phyloP scores from a whole-genome alignment of 208 protist genomes.

The Leishmania turanica region DNA sequence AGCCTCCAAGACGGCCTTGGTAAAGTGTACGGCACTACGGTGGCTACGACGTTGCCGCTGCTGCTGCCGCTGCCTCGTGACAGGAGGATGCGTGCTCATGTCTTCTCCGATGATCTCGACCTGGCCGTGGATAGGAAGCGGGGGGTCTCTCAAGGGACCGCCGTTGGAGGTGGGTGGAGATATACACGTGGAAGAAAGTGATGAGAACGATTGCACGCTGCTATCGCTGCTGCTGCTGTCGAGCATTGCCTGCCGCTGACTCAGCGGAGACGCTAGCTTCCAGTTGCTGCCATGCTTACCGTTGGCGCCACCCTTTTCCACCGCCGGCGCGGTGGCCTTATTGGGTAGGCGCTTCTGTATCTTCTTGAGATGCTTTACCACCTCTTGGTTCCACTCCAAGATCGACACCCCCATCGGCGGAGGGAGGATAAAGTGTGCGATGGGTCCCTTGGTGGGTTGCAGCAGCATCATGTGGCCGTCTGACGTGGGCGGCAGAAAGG shows the following conservation, averaged over 20 bases:
- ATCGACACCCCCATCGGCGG: constrained; percentile 42
- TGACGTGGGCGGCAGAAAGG: constrained; percentile 35
- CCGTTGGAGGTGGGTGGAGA: neutral
- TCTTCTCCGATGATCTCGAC: neutral
- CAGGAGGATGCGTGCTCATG: neutral
- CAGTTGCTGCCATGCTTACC: constrained; percentile 1
- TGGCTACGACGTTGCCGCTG: no score
- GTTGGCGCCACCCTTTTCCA: neutral
- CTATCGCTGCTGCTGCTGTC: neutral
- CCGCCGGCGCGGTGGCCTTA: neutral
- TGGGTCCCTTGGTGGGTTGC: constrained; percentile 20
- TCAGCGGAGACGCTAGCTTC: neutral
- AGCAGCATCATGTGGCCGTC: constrained; percentile 18
- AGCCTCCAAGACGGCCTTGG: neutral
- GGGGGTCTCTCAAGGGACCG: neutral
- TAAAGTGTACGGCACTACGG: neutral
- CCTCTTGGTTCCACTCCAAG: constrained; percentile 35
- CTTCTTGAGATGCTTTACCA: constrained; percentile 26
- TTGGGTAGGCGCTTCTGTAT: constrained; percentile 5
- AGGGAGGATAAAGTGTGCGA: constrained; percentile 38
- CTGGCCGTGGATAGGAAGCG: neutral
- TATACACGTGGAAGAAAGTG: neutral
- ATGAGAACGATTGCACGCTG: neutral
- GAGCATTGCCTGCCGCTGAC: neutral
- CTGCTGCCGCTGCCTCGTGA: neutral